Base-by-base conservation (phyloP, 768 basidiomycete species). In the Pleurotus salmoneostramineus region DNA sequence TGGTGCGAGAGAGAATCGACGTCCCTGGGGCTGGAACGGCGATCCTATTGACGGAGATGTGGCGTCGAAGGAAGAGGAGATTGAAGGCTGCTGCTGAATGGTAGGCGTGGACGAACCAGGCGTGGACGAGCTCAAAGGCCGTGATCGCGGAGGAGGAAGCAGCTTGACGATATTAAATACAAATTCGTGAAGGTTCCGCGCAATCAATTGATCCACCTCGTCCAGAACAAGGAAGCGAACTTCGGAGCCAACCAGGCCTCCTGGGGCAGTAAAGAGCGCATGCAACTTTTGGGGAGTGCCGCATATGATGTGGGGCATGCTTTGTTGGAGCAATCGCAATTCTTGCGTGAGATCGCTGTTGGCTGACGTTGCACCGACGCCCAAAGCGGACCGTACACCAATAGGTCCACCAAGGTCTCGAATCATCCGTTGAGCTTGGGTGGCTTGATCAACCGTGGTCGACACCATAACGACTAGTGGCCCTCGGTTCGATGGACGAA, bases 391-490 rank as follows among this genome's bases (percentile, higher is more conserved):
- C 51, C 91, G 83, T 56, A 99, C 87, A 10, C 96, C 95, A 63
- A 98, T 93, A 7, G 92, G 87, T 0, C 91, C 89, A 31, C 97
- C 97, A 27, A 99, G 77, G 69, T 97, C 95, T 45, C 95, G 87
- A 65, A 93, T 91, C 89, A 95, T 93, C 32, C 92, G 87, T 64
- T 94, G 93, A 31, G 95, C 95, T 72, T 98, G 97, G 2, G 94
- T 96, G 5, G 97, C 95, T 71, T 98, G 97, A 73, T 99, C 97
- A 21, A 98, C 95, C 0, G 96, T 99, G 0, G 97, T 98, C 15
- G 96, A 98, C 44, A 98, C 83, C 82, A 99, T 92, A 64, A 98
- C 84, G 12, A 91, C 94, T 36, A 93, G 72, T 37, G 94, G 93
- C 3, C 95, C 95, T 33, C 87, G 85, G 60, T 83, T 83, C 12